phyloP scores from a whole-genome alignment of 768 basidiomycete genomes.

The Phanerodontia chrysosporium region DNA sequence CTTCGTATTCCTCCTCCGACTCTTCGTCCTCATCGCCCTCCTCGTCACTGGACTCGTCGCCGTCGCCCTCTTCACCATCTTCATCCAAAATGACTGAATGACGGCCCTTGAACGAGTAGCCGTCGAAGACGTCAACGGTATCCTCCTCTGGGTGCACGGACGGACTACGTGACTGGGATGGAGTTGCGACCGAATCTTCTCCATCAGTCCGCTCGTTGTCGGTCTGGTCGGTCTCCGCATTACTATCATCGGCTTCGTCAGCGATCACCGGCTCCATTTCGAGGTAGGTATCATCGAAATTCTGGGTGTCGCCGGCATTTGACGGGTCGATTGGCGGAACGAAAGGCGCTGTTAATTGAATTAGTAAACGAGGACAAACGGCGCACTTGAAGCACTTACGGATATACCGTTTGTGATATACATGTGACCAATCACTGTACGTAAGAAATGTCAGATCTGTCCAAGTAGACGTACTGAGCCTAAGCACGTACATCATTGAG shows the following conservation, averaged over 20 bases:
- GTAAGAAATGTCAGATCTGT: conserved; percentile 10
- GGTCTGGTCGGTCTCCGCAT: conserved; percentile 39
- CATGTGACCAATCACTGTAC: conserved; percentile 86
- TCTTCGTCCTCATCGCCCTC: conserved; percentile 39
- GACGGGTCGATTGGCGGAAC: conserved; percentile 88
- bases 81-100: conserved; percentile 76
- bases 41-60: conserved; percentile 33
- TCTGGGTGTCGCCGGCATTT: conserved; percentile 93
- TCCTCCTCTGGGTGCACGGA: conserved; percentile 62
- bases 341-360: conserved; percentile 65
- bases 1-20: conserved; percentile 1
- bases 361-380: conserved; percentile 11
- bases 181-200: conserved; percentile 74
- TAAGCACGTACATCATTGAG: conserved; percentile 73
- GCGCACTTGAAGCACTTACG: conserved; percentile 45
- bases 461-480: conserved; percentile 2
- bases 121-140: conserved; percentile 80
- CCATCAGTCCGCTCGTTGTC: conserved; percentile 70
- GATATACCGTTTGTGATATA: conserved; percentile 92
- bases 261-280: conserved; percentile 93
- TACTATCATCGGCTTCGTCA: conserved; percentile 39
- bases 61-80: conserved; percentile 57
- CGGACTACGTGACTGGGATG: conserved; percentile 75
- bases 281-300: conserved; percentile 96
- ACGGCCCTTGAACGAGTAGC: conserved; percentile 89